Percentiles rank a stretch among this genome's conserved stretches.
phyloP scores from a whole-genome alignment of 2,329 filamentous ascomycete genomes.

The Juglanconis sp. region DNA sequence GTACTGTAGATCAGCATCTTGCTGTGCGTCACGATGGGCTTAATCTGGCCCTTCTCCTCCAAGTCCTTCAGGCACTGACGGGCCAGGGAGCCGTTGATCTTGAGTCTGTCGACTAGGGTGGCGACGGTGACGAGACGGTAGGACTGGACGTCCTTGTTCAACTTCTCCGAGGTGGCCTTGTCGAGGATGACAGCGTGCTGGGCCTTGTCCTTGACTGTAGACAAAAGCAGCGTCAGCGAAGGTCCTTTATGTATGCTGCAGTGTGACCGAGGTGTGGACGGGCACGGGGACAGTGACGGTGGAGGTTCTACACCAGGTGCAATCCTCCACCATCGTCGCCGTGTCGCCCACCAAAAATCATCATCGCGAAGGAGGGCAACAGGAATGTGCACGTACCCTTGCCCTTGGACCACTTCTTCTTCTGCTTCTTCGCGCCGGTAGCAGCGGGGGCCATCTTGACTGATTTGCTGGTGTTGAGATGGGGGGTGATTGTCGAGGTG shows the following conservation, averaged over 20 bases:
- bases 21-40: constrained; percentile 94
- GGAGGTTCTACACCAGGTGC: background rate
- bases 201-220: constrained; percentile 97
- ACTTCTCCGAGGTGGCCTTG: constrained; percentile 95
- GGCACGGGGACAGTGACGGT: background rate
- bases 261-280: background rate
- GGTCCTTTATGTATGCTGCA: background rate
- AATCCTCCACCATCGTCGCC: background rate
- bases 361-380: background rate
- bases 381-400: constrained; percentile 59
- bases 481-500: constrained; percentile 23
- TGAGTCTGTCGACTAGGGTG: constrained; percentile 97
- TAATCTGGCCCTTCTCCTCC: constrained; percentile 98
- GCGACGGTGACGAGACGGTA: constrained; percentile 99
- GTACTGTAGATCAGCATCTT: constrained; percentile 97
- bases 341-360: constrained; percentile 5
- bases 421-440: constrained; percentile 73
- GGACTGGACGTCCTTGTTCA: constrained; percentile 99
- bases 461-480: constrained; percentile 28
- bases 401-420: constrained; percentile 70
- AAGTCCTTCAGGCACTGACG: constrained; percentile 85
- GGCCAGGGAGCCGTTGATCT: constrained; percentile 99
- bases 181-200: constrained; percentile 99
- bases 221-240: constrained; percentile 1
- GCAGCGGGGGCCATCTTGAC: constrained; percentile 47